phyloP scores from a whole-genome alignment of 208 protist genomes.

The Leishmania turanica region DNA sequence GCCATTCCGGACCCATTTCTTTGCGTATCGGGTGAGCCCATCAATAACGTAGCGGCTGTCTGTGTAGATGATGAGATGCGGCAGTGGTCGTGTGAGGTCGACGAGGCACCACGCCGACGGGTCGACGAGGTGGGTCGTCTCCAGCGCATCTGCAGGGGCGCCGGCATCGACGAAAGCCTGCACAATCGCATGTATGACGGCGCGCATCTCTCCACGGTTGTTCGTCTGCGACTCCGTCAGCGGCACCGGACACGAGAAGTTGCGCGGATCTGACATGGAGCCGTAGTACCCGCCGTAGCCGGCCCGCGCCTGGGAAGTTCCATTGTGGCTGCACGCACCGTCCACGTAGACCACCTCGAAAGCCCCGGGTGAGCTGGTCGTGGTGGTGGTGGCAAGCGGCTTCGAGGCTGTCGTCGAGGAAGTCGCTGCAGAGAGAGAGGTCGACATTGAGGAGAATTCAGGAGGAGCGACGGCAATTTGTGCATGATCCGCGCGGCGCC shows the following conservation, averaged over 20 bases:
- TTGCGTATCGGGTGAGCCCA: conserved; percentile 54
- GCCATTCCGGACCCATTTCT: conserved; percentile 58
- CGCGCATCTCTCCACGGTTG: conserved; percentile 81
- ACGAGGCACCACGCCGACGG: conserved; percentile 6
- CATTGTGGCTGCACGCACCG: conserved; percentile 81
- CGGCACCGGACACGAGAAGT: conserved; percentile 68
- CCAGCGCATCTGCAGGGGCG: conserved; percentile 4
- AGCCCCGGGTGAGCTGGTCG: neutral
- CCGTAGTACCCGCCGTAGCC: conserved; percentile 88
- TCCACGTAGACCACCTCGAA: conserved; percentile 77
- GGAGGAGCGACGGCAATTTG: neutral
- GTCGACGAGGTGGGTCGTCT: conserved; percentile 5
- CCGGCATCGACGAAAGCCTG: conserved; percentile 44
- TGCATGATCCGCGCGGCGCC: neutral
- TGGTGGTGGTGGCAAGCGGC: neutral
- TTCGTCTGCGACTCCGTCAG: conserved; percentile 75
- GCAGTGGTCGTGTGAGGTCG: conserved; percentile 27
- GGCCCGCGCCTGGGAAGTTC: conserved; percentile 39
- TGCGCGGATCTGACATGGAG: conserved; percentile 50
- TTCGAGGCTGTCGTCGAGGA: neutral
- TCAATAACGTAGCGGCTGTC: conserved; percentile 84
- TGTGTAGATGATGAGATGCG: conserved; percentile 59
- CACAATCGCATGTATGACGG: conserved; percentile 76
- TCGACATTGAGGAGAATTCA: neutral
- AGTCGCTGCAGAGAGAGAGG: neutral